Percentiles rank a stretch among this genome's conserved stretches.
Conservation (phyloP, 768 basidiomycete species). For the Boletus vermiculosoides region DNA sequence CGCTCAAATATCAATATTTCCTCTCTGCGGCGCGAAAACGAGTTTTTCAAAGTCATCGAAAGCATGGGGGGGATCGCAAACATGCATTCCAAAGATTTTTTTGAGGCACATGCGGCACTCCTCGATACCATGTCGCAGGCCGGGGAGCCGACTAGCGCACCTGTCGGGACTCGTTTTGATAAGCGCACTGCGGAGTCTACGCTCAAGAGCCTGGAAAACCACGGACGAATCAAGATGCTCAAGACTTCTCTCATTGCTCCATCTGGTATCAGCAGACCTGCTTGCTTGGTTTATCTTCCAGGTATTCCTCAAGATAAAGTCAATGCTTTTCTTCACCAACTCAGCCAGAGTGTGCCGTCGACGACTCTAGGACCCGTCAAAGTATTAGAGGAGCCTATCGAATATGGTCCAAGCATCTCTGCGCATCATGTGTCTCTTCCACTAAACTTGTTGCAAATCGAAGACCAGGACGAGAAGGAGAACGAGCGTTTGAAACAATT, state of each 20-base stretch:
- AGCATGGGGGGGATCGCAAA: slow-evolving; percentile 66
- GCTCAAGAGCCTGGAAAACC: slow-evolving; percentile 58
- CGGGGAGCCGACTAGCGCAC: slow-evolving; percentile 70
- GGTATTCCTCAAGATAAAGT: slow-evolving; percentile 52
- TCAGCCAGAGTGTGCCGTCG: slow-evolving; percentile 41
- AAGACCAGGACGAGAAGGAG: slow-evolving; percentile 41
- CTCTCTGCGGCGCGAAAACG: slow-evolving; percentile 76
- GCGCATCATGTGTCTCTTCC: slow-evolving; percentile 35
- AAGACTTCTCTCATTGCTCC: slow-evolving; percentile 60
- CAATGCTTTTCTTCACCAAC: slow-evolving; percentile 54
- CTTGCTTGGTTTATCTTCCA: slow-evolving; percentile 66
- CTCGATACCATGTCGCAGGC: slow-evolving; percentile 53
- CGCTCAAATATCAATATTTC: slow-evolving; percentile 65
- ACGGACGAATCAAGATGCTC: slow-evolving; percentile 67
- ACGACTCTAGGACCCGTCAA: slow-evolving; percentile 39
- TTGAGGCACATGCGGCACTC: slow-evolving; percentile 63
- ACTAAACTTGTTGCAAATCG: slow-evolving; percentile 47
- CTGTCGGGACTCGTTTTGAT: slow-evolving; percentile 66
- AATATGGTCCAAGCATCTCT: slow-evolving; percentile 49
- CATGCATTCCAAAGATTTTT: slow-evolving; percentile 65
- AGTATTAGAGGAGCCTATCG: slow-evolving; percentile 52
- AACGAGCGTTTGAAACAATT: slow-evolving; percentile 52
- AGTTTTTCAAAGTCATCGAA: slow-evolving; percentile 66
- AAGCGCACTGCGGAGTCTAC: slow-evolving; percentile 67
- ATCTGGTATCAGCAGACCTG: slow-evolving; percentile 57